Conservation (phyloP, 768 basidiomycete species). For the Suillus lakei region DNA sequence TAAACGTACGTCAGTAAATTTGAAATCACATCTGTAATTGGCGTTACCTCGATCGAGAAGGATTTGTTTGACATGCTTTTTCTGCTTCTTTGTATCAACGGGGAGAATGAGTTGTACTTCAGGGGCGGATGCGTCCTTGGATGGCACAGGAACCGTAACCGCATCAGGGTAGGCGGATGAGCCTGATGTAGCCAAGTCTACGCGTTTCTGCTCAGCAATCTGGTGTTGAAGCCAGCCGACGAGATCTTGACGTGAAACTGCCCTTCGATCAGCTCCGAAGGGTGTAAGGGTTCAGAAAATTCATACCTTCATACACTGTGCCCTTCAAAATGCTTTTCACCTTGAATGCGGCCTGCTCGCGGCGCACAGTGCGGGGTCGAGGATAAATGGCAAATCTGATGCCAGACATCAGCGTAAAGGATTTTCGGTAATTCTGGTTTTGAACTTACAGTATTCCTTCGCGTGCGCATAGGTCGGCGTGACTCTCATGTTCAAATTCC, state of each 20-base stretch:
- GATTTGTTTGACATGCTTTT: constrained; percentile 72
- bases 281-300: background rate
- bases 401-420: constrained; percentile 44
- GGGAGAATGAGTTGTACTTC: constrained; percentile 72
- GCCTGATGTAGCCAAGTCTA: constrained; percentile 69
- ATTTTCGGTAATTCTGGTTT: background rate
- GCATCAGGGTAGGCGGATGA: constrained; percentile 49
- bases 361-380: constrained; percentile 56
- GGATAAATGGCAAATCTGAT: constrained; percentile 57
- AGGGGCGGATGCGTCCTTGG: constrained; percentile 41
- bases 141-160: constrained; percentile 34
- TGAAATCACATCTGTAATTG: background rate
- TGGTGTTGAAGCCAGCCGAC: constrained; percentile 77
- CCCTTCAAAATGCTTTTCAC: constrained; percentile 83
- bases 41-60: constrained; percentile 67
- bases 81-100: constrained; percentile 72
- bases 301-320: constrained; percentile 73
- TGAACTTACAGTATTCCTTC: constrained; percentile 81
- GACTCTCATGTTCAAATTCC: constrained; percentile 65
- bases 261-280: constrained; percentile 20
- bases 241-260: constrained; percentile 69
- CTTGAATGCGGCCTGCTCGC: constrained; percentile 74
- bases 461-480: constrained; percentile 69
- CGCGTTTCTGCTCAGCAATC: constrained; percentile 78
- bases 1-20: constrained; percentile 25